Conservation (phyloP, 2,329 filamentous ascomycete species). For the Neonectria coccinea region DNA sequence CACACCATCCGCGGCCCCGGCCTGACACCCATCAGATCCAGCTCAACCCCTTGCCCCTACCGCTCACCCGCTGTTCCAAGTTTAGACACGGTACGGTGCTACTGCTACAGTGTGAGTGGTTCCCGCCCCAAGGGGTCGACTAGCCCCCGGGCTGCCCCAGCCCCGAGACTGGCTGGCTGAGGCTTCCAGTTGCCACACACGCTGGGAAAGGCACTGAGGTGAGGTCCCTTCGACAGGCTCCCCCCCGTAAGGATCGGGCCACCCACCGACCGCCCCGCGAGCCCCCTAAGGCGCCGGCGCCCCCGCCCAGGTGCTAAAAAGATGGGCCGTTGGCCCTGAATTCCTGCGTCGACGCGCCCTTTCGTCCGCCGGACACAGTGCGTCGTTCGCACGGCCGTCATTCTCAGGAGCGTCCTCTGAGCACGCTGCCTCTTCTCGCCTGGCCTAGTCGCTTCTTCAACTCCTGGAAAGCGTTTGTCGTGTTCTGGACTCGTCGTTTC, state of each 20-base stretch:
- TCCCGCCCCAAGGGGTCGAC: constrained; percentile 13
- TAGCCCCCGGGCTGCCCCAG: constrained; percentile 3
- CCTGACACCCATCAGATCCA: constrained; percentile 6
- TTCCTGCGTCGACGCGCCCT: constrained; percentile 9
- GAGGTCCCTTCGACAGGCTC: not conserved
- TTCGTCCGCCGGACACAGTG: constrained; percentile 40
- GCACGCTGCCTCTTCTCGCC: constrained; percentile 40
- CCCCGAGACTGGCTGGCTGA: constrained; percentile 20
- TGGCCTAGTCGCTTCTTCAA: constrained; percentile 45
- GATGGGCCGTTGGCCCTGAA: constrained; percentile 44
- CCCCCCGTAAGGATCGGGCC: constrained; percentile 30
- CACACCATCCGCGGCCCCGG: constrained; percentile 8
- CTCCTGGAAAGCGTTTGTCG: constrained; percentile 40
- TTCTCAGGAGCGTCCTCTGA: constrained; percentile 27
- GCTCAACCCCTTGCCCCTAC: constrained; percentile 24
- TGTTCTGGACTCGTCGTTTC: constrained; percentile 35
- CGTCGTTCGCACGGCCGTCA: constrained; percentile 13
- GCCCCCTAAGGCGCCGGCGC: constrained; percentile 28
- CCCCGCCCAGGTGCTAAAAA: constrained; percentile 40
- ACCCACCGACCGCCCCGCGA: constrained; percentile 30
- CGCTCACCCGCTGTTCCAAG: constrained; percentile 32
- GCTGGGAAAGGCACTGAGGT: constrained; percentile 1
- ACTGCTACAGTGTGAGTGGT: constrained; percentile 30
- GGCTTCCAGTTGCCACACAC: constrained; percentile 15
- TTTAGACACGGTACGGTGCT: constrained; percentile 32